A percentile compares a stretch with the other conserved stretches of the same genome.
Evolutionary conservation across 176 grass and related monocot genomes (phyloP).

Genomic region (Oropetium thomaeum): DNA sequence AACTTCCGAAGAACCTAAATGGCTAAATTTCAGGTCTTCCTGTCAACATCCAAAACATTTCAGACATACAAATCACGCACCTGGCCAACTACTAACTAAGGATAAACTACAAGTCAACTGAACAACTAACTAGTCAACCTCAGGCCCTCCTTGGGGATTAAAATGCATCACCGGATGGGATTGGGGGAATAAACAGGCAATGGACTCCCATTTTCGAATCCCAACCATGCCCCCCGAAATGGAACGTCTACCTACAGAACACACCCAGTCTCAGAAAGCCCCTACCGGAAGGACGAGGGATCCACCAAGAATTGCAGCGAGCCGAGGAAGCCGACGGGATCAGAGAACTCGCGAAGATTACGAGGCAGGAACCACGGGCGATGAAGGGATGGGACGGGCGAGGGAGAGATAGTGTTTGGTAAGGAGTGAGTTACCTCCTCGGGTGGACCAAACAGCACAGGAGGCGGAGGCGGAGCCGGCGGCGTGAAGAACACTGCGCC

Average conservation of each 20-base stretch:
- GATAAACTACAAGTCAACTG: conserved; percentile 12
- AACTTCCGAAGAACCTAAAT: background rate
- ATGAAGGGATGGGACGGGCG: background rate
- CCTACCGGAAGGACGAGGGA: background rate
- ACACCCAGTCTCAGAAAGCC: background rate
- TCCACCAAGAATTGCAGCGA: background rate
- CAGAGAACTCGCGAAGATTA: background rate
- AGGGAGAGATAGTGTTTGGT: background rate
- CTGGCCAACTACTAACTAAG: background rate
- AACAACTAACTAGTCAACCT: background rate
- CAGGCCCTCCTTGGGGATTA: background rate
- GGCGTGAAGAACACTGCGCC: background rate
- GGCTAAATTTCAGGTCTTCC: background rate
- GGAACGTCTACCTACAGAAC: background rate
- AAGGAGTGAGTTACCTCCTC: conserved; percentile 13
- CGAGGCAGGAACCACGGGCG: background rate
- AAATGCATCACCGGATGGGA: background rate
- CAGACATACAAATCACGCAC: background rate
- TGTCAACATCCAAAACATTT: background rate
- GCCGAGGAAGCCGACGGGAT: background rate
- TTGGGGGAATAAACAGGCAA: background rate
- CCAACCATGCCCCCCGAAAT: background rate
- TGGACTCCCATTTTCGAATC: background rate
- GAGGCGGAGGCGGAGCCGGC: background rate
- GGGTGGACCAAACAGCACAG: background rate